Evolutionary conservation across 2,329 filamentous ascomycete species (phyloP).

Genomic region (Bisporella sp.): DNA sequence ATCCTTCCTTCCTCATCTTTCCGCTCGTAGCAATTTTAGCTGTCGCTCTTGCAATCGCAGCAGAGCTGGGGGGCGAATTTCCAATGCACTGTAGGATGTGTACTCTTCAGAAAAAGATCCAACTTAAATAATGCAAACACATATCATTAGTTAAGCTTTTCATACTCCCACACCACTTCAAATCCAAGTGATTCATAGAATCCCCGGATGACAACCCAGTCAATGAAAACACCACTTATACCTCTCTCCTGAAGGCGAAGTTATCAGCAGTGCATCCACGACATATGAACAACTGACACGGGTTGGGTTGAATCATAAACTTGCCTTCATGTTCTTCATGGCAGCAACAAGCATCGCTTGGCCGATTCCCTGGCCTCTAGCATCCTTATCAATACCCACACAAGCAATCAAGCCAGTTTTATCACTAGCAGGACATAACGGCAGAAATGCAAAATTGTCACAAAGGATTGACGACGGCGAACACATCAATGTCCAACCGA

Average conservation of each 20-base stretch:
- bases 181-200: constrained; percentile 39
- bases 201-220: constrained; percentile 35
- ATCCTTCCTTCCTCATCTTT: too few relatives aligned
- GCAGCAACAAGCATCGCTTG: constrained; percentile 36
- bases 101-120: too few relatives aligned
- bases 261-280: too few relatives aligned
- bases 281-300: too few relatives aligned
- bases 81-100: too few relatives aligned
- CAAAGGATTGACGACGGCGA: constrained; percentile 26
- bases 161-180: constrained; percentile 32
- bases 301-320: background rate
- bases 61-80: too few relatives aligned
- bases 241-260: constrained; percentile 19
- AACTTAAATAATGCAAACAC: constrained; percentile 16
- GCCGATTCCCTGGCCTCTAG: constrained; percentile 33
- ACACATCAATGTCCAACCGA: constrained; percentile 40
- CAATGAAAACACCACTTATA: constrained; percentile 35
- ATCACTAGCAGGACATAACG: constrained; percentile 28
- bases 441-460: constrained; percentile 34
- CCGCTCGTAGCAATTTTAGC: too few relatives aligned
- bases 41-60: too few relatives aligned
- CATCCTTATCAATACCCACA: constrained; percentile 34
- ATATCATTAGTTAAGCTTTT: constrained; percentile 22
- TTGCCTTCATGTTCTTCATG: constrained; percentile 34
- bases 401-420: constrained; percentile 37